Percentiles rank a stretch among this genome's conserved stretches.
phyloP scores from a whole-genome alignment of 371 early-diverging fungal species.

The Mucor irregularis region DNA sequence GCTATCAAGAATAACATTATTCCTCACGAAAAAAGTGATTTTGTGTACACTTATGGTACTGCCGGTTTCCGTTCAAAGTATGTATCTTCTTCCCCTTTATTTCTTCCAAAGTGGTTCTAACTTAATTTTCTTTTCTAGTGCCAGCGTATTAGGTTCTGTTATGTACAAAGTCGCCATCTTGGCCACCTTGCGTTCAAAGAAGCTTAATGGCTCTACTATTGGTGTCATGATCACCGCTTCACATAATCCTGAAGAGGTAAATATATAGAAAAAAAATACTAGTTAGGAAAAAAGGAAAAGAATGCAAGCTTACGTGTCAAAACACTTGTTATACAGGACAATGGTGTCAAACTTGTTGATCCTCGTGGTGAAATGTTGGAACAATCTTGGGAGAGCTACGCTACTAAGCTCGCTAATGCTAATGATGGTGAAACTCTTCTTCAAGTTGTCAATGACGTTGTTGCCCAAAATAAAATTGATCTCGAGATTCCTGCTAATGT shows the following conservation, averaged over 20 bases:
- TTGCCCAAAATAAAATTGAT: slow-evolving; percentile 72
- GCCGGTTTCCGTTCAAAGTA: slow-evolving; percentile 96
- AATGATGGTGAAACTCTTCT: slow-evolving; percentile 68
- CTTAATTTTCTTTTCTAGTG: slow-evolving; percentile 47
- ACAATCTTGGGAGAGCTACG: slow-evolving; percentile 95
- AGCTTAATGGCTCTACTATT: slow-evolving; percentile 83
- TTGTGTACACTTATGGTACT: slow-evolving; percentile 88
- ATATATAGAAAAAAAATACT: not conserved
- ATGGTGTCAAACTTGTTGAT: slow-evolving; percentile 99
- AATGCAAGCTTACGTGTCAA: not conserved
- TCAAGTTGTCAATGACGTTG: slow-evolving; percentile 64
- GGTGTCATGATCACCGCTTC: slow-evolving; percentile 99
- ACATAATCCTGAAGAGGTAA: slow-evolving; percentile 94
- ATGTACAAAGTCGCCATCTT: slow-evolving; percentile 94
- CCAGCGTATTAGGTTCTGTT: slow-evolving; percentile 84
- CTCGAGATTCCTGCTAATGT: slow-evolving; percentile 66
- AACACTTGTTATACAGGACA: slow-evolving; percentile 69
- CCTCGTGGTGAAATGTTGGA: slow-evolving; percentile 99
- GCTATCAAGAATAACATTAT: slow-evolving; percentile 40
- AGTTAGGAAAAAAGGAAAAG: not conserved
- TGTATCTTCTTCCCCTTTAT: slow-evolving; percentile 10
- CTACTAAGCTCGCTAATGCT: slow-evolving; percentile 92
- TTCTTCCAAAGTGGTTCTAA: not conserved
- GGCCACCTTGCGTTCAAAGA: slow-evolving; percentile 90
- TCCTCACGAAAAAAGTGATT: slow-evolving; percentile 30